These are phyloP conservation scores for Aphanoascus verrucosus DNA, from an alignment of 2,329 filamentous ascomycete species.

Conservation along the genomic window DNA sequence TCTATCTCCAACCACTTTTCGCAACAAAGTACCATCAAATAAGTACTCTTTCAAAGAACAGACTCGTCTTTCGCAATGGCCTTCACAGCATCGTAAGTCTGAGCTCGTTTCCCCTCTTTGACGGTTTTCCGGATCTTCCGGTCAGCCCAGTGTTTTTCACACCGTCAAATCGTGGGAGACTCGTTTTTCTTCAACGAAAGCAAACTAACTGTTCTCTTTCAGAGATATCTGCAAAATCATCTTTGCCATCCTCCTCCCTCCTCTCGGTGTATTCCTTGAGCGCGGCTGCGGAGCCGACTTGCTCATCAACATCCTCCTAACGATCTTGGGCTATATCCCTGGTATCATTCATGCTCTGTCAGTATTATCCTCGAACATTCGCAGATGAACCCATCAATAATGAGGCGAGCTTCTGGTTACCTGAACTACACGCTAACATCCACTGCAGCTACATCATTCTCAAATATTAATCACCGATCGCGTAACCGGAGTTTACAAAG, in stretches of 20 bases:
- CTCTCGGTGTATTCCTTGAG: constrained; percentile 89
- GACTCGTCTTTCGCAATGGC: constrained; percentile 35
- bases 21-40: not conserved
- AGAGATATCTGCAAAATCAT: constrained; percentile 74
- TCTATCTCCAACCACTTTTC: not conserved
- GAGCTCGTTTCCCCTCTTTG: constrained; percentile 7
- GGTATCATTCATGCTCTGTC: constrained; percentile 88
- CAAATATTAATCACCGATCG: constrained; percentile 15
- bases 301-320: constrained; percentile 86
- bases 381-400: not conserved
- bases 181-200: too few relatives aligned
- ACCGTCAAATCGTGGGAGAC: too few relatives aligned
- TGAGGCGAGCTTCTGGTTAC: not conserved
- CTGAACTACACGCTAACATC: constrained; percentile 2
- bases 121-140: constrained; percentile 4
- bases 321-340: constrained; percentile 63
- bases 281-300: constrained; percentile 77
- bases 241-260: constrained; percentile 80
- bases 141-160: not conserved
- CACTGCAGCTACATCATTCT: constrained; percentile 16
- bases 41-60: not conserved
- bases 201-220: constrained; percentile 6
- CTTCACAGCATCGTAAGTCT: constrained; percentile 42
- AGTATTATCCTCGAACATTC: constrained; percentile 25
- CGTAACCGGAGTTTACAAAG: not conserved